Evolutionary conservation across 1,284 basidiomycete species (phyloP), one percentile per base, ranked within the genome.

Genomic region (Salmacisia buchloeana): DNA sequence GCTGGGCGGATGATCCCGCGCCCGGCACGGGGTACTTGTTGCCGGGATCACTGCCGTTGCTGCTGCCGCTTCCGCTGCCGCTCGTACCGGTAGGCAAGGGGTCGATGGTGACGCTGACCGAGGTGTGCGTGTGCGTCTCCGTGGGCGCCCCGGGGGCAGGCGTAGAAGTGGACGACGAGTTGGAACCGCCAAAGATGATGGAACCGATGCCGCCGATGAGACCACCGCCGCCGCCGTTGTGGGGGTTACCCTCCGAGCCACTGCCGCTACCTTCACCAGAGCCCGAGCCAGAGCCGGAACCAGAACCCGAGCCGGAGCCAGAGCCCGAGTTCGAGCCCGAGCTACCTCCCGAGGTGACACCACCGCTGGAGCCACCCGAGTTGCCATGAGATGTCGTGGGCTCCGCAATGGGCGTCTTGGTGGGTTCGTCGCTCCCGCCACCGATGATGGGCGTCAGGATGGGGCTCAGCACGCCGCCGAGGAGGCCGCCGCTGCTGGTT

Each of bases 401-500:
- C 27, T 54, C 7, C 18, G 49, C 10, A 31, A 21, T 18, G 23
- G 23, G 29, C 29, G 9, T 15, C 25, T 4, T 54, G 25, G 49
- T 54, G 25, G 29, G 9, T 1, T 15, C 15, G 21, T 27, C 25
- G 45, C 45, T 25, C 13, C 49, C 46, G 15, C 46, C 46, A 25
- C 46, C 49, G 27, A 54, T 12, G 49, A 54, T 54, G 49, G 49
- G 49, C 18, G 49, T 54, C 6, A 54, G 15, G 49, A 54, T 54
- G 27, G 49, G 49, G 13, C 15, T n/a, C 29, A 54, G 49, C 29
- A 54, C 29, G 10, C 49, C 49, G 15, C 49, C 49, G 27, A 54
- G 29, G 27, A 54, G 49, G n/a, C 49, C 49, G 10, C 49, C 49
- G 49, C 29, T 21, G 43, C 15, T 49, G 45, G 6, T 33, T 15